Conservation (phyloP, 257 asterid species). For the Anisodus acutangulus region DNA sequence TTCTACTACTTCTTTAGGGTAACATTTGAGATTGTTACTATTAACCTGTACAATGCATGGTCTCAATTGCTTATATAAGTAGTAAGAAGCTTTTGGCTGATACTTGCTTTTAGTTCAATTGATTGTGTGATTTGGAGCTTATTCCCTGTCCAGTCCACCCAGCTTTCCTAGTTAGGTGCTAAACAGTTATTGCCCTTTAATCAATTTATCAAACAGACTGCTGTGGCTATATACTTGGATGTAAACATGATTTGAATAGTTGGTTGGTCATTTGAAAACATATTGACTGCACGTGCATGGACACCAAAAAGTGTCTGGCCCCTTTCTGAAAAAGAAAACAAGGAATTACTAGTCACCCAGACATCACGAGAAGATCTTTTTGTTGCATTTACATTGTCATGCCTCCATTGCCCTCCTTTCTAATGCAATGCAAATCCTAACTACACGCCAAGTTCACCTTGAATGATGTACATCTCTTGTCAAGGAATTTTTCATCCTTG, state of each 20-base stretch:
- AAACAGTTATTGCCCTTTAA: background rate
- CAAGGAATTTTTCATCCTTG: background rate
- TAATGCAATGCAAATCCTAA: slow-evolving; percentile 20
- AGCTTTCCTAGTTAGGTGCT: slow-evolving; percentile 15
- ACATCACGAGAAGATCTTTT: background rate
- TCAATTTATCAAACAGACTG: slow-evolving; percentile 5
- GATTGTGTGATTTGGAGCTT: slow-evolving; percentile 21
- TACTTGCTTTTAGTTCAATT: background rate
- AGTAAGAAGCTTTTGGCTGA: slow-evolving; percentile 20
- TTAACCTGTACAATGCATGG: slow-evolving; percentile 6
- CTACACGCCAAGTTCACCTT: slow-evolving; percentile 8
- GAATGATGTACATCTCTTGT: slow-evolving; percentile 27
- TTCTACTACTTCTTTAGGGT: slow-evolving; percentile 1
- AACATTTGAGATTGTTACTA: background rate
- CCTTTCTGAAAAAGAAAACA: slow-evolving; percentile 9
- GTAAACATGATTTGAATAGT: background rate
- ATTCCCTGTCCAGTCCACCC: slow-evolving; percentile 27
- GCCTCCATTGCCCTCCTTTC: slow-evolving; percentile 12
- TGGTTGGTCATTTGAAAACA: slow-evolving; percentile 11
- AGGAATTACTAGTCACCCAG: background rate
- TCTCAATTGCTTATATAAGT: slow-evolving; percentile 12
- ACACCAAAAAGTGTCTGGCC: background rate
- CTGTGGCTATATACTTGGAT: background rate
- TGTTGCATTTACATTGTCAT: slow-evolving; percentile 17
- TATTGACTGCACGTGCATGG: background rate